These are phyloP conservation scores for Diaporthe capsici DNA, from an alignment of 2,329 filamentous ascomycete species.

Conservation along the genomic window DNA sequence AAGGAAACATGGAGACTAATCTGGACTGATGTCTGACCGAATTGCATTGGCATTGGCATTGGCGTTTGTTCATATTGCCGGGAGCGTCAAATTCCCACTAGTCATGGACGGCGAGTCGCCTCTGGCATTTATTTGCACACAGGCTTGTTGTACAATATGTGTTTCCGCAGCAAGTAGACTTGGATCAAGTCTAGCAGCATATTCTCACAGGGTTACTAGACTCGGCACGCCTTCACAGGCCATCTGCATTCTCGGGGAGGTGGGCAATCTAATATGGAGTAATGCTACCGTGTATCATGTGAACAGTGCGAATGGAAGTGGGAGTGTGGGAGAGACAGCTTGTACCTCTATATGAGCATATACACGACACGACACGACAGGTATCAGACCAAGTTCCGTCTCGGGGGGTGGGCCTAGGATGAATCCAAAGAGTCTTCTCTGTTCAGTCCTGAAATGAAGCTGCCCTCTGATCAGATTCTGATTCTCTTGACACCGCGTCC, in stretches of 20 bases:
- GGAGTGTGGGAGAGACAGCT: background rate
- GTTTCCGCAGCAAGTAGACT: background rate
- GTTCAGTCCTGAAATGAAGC: background rate
- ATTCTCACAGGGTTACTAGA: background rate
- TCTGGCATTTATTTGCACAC: background rate
- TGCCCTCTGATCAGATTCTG: background rate
- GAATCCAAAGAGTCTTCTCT: background rate
- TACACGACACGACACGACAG: background rate
- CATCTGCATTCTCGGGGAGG: background rate
- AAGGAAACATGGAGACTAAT: background rate
- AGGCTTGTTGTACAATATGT: slow-evolving; percentile 3
- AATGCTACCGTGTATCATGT: background rate
- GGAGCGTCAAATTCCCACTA: background rate
- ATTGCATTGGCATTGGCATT: slow-evolving; percentile 13
- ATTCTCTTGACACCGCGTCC: background rate
- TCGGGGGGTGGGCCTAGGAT: background rate
- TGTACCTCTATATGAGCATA: slow-evolving; percentile 5
- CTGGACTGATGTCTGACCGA: too few relatives aligned
- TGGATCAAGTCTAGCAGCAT: background rate
- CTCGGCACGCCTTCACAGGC: slow-evolving; percentile 17
- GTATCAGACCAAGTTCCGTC: background rate
- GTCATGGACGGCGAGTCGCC: background rate
- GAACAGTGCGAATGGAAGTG: background rate
- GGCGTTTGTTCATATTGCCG: slow-evolving; percentile 3
- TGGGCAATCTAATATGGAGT: background rate